Evolutionary conservation across 352 stramenopile species (phyloP).

Genomic region (Phytopythium sindhum): DNA sequence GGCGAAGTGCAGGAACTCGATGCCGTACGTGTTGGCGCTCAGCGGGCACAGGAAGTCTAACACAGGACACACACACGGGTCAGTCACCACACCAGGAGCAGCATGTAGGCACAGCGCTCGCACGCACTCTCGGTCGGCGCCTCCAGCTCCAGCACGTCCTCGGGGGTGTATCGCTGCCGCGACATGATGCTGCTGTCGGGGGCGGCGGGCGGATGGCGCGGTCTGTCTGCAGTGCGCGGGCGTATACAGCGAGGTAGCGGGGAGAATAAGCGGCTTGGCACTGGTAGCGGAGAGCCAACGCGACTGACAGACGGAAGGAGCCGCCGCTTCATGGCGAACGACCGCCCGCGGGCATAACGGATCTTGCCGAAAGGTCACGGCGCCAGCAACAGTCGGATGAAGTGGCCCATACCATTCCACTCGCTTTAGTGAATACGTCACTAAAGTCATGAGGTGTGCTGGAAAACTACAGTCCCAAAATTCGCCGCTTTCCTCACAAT

Average conservation of each 20-base stretch:
- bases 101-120: not conserved
- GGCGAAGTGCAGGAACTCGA: slow-evolving; percentile 95
- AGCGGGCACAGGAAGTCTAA: slow-evolving; percentile 91
- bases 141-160: slow-evolving; percentile 80
- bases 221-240: too few species aligned
- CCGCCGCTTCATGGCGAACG: not conserved
- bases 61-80: not conserved
- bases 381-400: not conserved
- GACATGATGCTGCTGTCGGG: slow-evolving; percentile 30
- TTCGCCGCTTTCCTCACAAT: not conserved
- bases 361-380: slow-evolving; percentile 6
- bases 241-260: not conserved
- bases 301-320: not conserved
- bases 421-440: not conserved
- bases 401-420: not conserved
- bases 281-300: not conserved
- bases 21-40: slow-evolving; percentile 92
- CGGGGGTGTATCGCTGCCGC: slow-evolving; percentile 74
- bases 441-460: not conserved
- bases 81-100: slow-evolving; percentile 8
- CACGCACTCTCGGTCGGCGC: slow-evolving; percentile 67
- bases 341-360: not conserved
- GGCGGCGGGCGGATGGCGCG: slow-evolving; percentile 17
- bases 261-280: not conserved
- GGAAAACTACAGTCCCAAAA: too few species aligned